Percentiles rank a stretch among this genome's conserved stretches.
phyloP scores from a whole-genome alignment of 768 basidiomycete genomes.

The Scleroderma citrinum region DNA sequence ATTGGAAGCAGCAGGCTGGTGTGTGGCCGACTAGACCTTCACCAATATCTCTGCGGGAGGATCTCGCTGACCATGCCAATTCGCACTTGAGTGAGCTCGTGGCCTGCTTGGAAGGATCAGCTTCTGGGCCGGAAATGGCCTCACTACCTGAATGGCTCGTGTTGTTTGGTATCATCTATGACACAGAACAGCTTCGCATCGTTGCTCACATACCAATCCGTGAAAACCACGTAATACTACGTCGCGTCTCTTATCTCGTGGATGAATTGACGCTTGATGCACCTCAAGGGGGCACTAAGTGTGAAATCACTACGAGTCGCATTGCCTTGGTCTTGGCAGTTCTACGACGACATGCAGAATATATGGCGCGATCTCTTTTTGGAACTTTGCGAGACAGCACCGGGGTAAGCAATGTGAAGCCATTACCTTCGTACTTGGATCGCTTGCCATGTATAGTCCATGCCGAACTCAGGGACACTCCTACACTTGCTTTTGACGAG shows the following conservation, averaged over 20 bases:
- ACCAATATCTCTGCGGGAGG: conserved; percentile 8
- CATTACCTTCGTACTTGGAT: background rate
- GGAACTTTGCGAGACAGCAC: background rate
- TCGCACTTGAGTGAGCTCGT: conserved; percentile 12
- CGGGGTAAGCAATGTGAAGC: background rate
- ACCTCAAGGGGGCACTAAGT: background rate
- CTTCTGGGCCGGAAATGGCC: background rate
- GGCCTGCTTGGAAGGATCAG: background rate
- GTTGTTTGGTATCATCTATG: conserved; percentile 20
- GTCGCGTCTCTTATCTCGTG: conserved; percentile 14
- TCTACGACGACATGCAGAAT: conserved; percentile 16
- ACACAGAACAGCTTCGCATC: conserved; percentile 11
- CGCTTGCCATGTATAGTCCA: background rate
- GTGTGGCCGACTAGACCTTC: background rate
- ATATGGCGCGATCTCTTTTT: conserved; percentile 13
- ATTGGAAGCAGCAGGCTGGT: background rate
- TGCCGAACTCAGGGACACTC: background rate
- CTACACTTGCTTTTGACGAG: background rate
- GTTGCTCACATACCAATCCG: conserved; percentile 17
- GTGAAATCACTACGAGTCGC: conserved; percentile 10
- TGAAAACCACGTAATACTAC: conserved; percentile 2
- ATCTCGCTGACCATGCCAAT: conserved; percentile 5
- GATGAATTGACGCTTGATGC: conserved; percentile 14
- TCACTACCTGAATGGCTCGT: conserved; percentile 23
- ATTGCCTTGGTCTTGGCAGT: conserved; percentile 13